Percentiles rank a stretch among this genome's conserved stretches.
Conservation (phyloP, 164 flowering plant genomes). For the Hamamelis virginiana region DNA sequence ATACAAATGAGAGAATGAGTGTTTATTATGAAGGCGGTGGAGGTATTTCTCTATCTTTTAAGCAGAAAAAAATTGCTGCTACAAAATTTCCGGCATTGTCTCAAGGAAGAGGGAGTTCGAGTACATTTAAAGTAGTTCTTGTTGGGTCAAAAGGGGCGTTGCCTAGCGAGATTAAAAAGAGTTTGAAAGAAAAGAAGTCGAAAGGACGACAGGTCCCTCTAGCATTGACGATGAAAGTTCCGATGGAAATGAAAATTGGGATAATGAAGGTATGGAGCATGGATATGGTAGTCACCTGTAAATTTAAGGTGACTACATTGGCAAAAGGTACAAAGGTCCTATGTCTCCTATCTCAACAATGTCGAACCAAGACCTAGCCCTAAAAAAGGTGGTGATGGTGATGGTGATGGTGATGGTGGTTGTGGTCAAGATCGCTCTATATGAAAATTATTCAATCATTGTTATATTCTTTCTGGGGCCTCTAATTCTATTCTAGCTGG, state of each 20-base stretch:
- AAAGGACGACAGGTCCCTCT: slow-evolving; percentile 15
- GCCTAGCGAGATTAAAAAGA: slow-evolving; percentile 30
- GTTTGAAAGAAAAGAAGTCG: slow-evolving; percentile 14
- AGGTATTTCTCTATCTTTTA: slow-evolving; percentile 17
- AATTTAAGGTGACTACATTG: slow-evolving; percentile 13
- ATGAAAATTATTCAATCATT: neutral
- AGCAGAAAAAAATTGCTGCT: slow-evolving; percentile 22
- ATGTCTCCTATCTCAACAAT: slow-evolving; percentile 6
- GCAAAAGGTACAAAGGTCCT: neutral
- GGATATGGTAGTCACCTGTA: slow-evolving; percentile 15
- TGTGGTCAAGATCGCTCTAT: neutral
- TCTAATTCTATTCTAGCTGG: neutral
- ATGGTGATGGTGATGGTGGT: neutral
- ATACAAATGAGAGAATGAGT: slow-evolving; percentile 24
- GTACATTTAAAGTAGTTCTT: slow-evolving; percentile 8
- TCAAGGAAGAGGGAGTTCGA: slow-evolving; percentile 3
- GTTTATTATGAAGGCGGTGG: slow-evolving; percentile 25
- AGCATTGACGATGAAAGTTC: slow-evolving; percentile 20
- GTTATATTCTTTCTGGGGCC: neutral
- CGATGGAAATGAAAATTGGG: slow-evolving; percentile 25
- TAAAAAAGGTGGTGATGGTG: neutral
- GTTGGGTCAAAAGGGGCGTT: slow-evolving; percentile 16
- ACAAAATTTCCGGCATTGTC: slow-evolving; percentile 21
- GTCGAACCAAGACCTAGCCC: slow-evolving; percentile 7
- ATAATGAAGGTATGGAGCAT: slow-evolving; percentile 16